Conservation (phyloP, 75 land plant species). For the Adiantum capillusveneris region DNA sequence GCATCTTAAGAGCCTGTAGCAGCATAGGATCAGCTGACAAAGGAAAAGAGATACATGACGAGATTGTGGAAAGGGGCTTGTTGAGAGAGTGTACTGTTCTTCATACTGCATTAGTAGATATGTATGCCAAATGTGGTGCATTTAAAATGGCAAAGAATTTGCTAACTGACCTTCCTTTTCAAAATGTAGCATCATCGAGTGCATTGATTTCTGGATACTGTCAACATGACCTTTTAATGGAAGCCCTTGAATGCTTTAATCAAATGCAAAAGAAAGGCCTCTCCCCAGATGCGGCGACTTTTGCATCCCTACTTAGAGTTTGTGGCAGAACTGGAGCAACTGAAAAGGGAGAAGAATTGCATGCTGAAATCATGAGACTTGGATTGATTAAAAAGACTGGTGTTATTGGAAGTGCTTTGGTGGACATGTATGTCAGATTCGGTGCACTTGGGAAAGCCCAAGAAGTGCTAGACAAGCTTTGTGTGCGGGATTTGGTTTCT, state of each 20-base stretch:
- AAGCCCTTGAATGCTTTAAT: neutral
- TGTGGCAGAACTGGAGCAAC: conserved; percentile 5
- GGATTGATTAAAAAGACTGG: neutral
- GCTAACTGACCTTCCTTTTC: neutral
- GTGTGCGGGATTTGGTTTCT: conserved; percentile 29
- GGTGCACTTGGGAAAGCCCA: conserved; percentile 13
- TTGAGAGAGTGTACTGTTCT: neutral
- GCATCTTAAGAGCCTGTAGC: conserved; percentile 63
- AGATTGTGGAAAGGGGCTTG: conserved; percentile 8
- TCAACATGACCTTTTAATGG: conserved; percentile 1
- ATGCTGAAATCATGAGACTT: conserved; percentile 22
- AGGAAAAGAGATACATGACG: conserved; percentile 45
- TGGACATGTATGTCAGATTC: conserved; percentile 32
- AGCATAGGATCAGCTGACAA: conserved; percentile 28
- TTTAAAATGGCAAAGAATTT: conserved; percentile 7
- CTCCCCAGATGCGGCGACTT: conserved; percentile 8
- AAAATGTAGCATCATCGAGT: conserved; percentile 2
- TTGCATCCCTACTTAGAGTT: conserved; percentile 5
- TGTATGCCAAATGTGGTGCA: conserved; percentile 18
- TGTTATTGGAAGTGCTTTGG: conserved; percentile 21
- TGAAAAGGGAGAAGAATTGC: conserved; percentile 15
- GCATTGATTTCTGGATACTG: conserved; percentile 10
- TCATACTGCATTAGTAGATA: conserved; percentile 8
- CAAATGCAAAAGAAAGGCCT: conserved; percentile 5
- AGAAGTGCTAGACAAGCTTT: conserved; percentile 25